These are phyloP conservation scores for Lasiosphaeria miniovina DNA, from an alignment of 495 filamentous ascomycete species.

Conservation along the genomic window DNA sequence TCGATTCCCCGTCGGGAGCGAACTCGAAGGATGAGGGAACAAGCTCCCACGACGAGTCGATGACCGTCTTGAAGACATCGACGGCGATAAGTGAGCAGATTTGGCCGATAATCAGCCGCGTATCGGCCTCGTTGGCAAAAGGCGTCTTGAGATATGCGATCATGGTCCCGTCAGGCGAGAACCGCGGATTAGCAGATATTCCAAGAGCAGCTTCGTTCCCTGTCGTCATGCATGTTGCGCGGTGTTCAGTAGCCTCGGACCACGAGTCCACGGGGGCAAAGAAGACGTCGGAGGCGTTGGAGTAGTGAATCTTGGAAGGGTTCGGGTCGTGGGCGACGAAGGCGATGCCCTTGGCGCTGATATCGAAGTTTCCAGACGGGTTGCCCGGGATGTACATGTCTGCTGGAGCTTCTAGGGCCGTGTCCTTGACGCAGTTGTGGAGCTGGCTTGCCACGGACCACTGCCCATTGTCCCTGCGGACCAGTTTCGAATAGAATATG, in stretches of 20 bases:
- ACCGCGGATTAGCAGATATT: conserved; percentile 16
- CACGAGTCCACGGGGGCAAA: conserved; percentile 26
- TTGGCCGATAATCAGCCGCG: conserved; percentile 17
- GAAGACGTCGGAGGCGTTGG: conserved; percentile 18
- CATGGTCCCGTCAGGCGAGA: conserved; percentile 26
- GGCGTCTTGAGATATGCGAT: conserved; percentile 23
- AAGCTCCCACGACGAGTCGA: conserved; percentile 16
- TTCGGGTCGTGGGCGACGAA: conserved; percentile 14
- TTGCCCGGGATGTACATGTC: conserved; percentile 5
- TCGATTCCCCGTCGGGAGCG: conserved; percentile 14
- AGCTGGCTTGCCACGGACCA: conserved; percentile 17
- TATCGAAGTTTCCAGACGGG: conserved; percentile 18
- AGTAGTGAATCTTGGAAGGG: not conserved
- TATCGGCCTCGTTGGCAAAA: not conserved
- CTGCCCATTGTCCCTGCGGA: conserved; percentile 8
- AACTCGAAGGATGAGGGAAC: conserved; percentile 21
- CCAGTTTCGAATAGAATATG: conserved; percentile 29
- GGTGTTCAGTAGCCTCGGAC: not conserved
- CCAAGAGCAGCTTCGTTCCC: conserved; percentile 8
- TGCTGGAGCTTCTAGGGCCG: conserved; percentile 17
- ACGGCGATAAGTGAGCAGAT: conserved; percentile 14
- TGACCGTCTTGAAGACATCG: conserved; percentile 23
- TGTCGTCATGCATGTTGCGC: conserved; percentile 16
- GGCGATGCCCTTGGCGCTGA: conserved; percentile 24
- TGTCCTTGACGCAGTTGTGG: conserved; percentile 20